These are phyloP conservation scores for Talaromyces borbonicus DNA, from an alignment of 495 filamentous ascomycete species.

Conservation along the genomic window DNA sequence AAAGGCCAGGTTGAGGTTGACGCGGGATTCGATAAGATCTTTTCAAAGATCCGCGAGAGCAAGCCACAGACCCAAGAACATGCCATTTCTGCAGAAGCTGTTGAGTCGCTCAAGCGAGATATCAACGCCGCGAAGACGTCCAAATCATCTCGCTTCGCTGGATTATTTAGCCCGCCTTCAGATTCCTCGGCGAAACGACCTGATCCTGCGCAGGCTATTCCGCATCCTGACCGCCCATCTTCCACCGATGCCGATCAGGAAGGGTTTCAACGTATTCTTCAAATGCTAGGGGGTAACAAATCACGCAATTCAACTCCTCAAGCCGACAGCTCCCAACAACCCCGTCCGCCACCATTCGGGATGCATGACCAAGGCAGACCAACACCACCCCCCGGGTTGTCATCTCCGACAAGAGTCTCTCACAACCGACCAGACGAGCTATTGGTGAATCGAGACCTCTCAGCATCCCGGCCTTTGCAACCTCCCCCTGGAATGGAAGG, in stretches of 20 bases:
- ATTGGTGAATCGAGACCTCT: constrained; percentile 14
- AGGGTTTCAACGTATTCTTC: constrained; percentile 79
- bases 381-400: constrained; percentile 17
- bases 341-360: constrained; percentile 19
- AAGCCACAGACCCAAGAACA: constrained; percentile 24
- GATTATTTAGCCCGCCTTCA: constrained; percentile 64
- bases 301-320: constrained; percentile 35
- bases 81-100: constrained; percentile 14
- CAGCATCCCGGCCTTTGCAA: constrained; percentile 8
- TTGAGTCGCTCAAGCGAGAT: constrained; percentile 23
- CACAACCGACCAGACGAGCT: constrained; percentile 21
- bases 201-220: constrained; percentile 28
- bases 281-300: constrained; percentile 56
- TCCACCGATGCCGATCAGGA: constrained; percentile 65
- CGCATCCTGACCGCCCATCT: constrained; percentile 27
- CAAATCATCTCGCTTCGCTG: constrained; percentile 74
- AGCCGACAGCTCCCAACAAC: constrained; percentile 20
- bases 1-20: constrained; percentile 43
- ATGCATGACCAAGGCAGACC: constrained; percentile 23
- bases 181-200: constrained; percentile 42
- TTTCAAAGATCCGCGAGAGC: constrained; percentile 52
- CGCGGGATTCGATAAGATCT: constrained; percentile 67
- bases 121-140: constrained; percentile 18
- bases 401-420: constrained; percentile 28
- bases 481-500: constrained; percentile 21